A percentile compares a stretch with the other conserved stretches of the same genome.
Conservation (phyloP, 2,329 filamentous ascomycete species). For the Sphaerulina vaccinii region DNA sequence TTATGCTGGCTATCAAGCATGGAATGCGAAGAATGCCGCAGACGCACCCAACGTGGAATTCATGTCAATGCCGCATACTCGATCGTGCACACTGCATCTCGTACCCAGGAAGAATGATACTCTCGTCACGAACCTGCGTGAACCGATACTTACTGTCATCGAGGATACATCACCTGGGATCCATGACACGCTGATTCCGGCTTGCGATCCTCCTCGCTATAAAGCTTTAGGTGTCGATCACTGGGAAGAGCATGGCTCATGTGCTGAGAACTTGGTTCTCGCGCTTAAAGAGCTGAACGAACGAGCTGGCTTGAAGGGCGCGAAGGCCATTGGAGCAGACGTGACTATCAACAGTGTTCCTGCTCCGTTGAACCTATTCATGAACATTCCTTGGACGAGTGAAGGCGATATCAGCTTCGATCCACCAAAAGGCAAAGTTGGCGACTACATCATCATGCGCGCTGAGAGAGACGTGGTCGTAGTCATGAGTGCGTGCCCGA, state of each 20-base stretch:
- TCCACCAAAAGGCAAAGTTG: slow-evolving; percentile 40
- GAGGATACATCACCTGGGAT: slow-evolving; percentile 47
- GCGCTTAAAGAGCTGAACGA: slow-evolving; percentile 51
- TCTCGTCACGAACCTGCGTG: slow-evolving; percentile 47
- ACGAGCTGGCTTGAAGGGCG: slow-evolving; percentile 46
- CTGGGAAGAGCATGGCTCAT: slow-evolving; percentile 48
- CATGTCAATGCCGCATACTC: slow-evolving; percentile 48
- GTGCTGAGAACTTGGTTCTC: slow-evolving; percentile 51
- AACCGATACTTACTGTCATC: slow-evolving; percentile 47
- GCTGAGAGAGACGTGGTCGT: slow-evolving; percentile 48
- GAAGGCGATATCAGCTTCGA: slow-evolving; percentile 45
- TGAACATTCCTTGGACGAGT: slow-evolving; percentile 48
- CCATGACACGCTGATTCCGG: slow-evolving; percentile 50
- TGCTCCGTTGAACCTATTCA: slow-evolving; percentile 49
- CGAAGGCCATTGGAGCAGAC: slow-evolving; percentile 48
- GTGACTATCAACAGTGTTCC: slow-evolving; percentile 50
- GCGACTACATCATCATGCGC: slow-evolving; percentile 46
- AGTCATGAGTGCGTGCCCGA: slow-evolving; percentile 50
- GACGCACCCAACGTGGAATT: slow-evolving; percentile 46
- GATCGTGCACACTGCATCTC: slow-evolving; percentile 43
- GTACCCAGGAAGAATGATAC: slow-evolving; percentile 43
- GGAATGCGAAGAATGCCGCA: slow-evolving; percentile 38
- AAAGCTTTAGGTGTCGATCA: slow-evolving; percentile 43
- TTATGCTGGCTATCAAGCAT: slow-evolving; percentile 52
- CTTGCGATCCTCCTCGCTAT: slow-evolving; percentile 49